A percentile compares a stretch with the other conserved stretches of the same genome.
Conservation (phyloP, 495 filamentous ascomycete genomes). For the Hyaloscypha hepaticicola region DNA sequence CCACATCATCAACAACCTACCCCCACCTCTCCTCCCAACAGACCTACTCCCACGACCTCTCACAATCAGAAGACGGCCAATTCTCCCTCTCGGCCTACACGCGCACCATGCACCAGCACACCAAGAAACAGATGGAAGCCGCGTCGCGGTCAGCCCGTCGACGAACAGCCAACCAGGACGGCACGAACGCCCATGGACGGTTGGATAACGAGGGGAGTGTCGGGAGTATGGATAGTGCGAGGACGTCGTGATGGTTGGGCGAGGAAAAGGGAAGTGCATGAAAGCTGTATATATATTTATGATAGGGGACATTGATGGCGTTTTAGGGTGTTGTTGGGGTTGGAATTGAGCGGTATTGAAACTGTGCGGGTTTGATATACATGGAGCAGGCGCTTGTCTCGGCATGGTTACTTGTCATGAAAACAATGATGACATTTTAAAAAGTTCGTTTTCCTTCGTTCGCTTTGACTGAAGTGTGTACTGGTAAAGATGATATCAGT, state of each 20-base stretch:
- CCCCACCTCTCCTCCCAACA: too few relatives aligned
- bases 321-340: neutral
- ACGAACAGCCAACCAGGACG: neutral
- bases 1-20: neutral
- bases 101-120: conserved; percentile 29
- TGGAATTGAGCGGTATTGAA: neutral
- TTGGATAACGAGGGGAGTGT: conserved; percentile 16
- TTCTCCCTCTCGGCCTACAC: conserved; percentile 21
- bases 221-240: conserved; percentile 14
- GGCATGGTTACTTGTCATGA: neutral
- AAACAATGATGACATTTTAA: too few relatives aligned
- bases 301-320: neutral
- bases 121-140: conserved; percentile 32
- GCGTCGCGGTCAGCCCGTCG: conserved; percentile 19
- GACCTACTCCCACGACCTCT: too few relatives aligned
- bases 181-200: conserved; percentile 1
- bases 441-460: too few relatives aligned
- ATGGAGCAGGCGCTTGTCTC: neutral
- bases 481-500: too few relatives aligned
- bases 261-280: too few relatives aligned
- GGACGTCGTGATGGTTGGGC: neutral
- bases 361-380: neutral
- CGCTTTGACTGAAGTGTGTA: too few relatives aligned
- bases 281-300: neutral
- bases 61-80: neutral